Base-by-base conservation (phyloP, 257 asterid genomes). In the Gentiana macrophylla region DNA sequence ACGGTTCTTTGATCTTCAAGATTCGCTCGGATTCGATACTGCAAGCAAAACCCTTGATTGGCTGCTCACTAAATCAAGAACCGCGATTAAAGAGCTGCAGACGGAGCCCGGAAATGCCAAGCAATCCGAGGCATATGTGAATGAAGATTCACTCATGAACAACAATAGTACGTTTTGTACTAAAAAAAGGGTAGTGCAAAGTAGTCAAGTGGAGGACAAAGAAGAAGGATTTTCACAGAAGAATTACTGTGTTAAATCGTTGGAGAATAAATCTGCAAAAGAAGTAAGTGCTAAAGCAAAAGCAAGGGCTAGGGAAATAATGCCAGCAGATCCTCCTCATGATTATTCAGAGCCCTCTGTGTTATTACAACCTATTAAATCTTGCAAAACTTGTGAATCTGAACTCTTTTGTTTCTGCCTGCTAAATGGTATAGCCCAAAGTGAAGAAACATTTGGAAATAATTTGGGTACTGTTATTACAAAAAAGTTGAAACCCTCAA, bases 1-100 rank as follows among this genome's bases (percentile, higher is more conserved):
- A 2, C 82, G 77, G 79, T 90, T 90, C 78, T 89, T 89, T 53
- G 95, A 85, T 55, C 92, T 89, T 37, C 97, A 89, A 74, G 95
- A 86, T 52, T 74, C 70, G 70, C 74, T 90, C 49, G 94, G 91
- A 45, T 80, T 72, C 35, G 94, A 84, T 65, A 90, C 80, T 67
- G 91, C 96, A 1, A 90, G 98, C 79, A 81, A 82, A 68, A 90
- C 98, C 72, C 85, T 90, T 3, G 95, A 82, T 52, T 90, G 98
- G 98, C 70, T 90, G 12, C 77, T 90, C 13, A 79, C 76, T 5
- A 80, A 84, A 33, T 86, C 96, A 1, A 80, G 72, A 49, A 45
- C 84, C 3, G 90, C 96, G 64, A 84, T 90, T 24, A 73, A 71
- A 34, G 94, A 86, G 45, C 78, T 86, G 4, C 77, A 46, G 5